Base-by-base conservation (phyloP, 169 alveolate genomes). In the Cryptosporidium tyzzeri region DNA sequence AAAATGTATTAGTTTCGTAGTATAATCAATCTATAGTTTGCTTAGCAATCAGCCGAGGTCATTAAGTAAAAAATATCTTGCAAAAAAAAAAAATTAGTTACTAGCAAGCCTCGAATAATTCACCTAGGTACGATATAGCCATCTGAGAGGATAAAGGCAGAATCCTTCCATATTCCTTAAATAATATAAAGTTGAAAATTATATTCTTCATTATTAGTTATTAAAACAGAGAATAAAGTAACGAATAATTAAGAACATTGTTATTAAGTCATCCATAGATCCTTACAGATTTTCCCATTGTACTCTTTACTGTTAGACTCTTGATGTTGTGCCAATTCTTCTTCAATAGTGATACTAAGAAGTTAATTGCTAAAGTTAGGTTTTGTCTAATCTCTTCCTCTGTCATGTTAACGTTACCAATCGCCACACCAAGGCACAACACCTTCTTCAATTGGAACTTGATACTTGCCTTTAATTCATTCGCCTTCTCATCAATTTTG, bases 271-370 rank as follows among this genome's bases (percentile, higher is more conserved):
- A 98, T 71, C 99, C 99, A 94, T 97, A 97, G 91, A 98, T 97
- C 87, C 98, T 94, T 89, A 95, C 96, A 55, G 99, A 97, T 93
- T 97, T 96, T 48, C 99, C 99, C 99, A 98, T 98, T 92, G 99
- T 98, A 86, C 99, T 97, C 97, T 98, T 99, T 85, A 99, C 96
- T 93, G 97, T 98, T 69, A 98, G 96, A 33, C 99, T 93, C 93
- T 97, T 98, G 89, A 98, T 97, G 92, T 99, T 99, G 94, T 98
- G 97, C 99, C 99, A 98, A 92, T 98, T 98, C 97, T 98, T 98
- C 96, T 98, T 98, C 92, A 98, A 95, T 80, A 99, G 97, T 69
- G 99, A 97, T 71, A 97, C 99, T 86, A 99, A 96, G 97, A 97
- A 99, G 98, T 98, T 98, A 92, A 99, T 96, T 23, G 99, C 97